Percentiles rank a stretch among this genome's conserved stretches.
Evolutionary conservation across 495 filamentous ascomycete genomes (phyloP).

Genomic region (Hypomontagnella submonticulosa): DNA sequence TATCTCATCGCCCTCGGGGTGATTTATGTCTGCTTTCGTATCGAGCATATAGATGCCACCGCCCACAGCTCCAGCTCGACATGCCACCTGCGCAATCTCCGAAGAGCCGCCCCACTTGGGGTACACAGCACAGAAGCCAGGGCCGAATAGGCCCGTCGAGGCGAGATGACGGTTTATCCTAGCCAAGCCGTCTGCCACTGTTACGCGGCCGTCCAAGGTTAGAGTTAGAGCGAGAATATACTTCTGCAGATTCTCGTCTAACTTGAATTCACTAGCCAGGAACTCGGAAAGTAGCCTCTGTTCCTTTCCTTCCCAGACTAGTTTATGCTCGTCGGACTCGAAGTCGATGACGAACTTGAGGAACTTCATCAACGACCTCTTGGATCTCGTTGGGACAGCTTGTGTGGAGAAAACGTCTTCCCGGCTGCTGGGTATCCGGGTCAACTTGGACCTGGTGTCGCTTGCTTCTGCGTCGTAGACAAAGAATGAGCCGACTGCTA

Average conservation of each 20-base stretch:
- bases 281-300: conserved; percentile 69
- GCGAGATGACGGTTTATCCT: conserved; percentile 83
- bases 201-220: conserved; percentile 68
- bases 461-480: conserved; percentile 62
- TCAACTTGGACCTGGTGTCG: conserved; percentile 52
- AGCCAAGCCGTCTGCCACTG: conserved; percentile 69
- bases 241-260: conserved; percentile 73
- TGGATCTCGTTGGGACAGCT: conserved; percentile 76
- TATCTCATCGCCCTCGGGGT: conserved; percentile 44
- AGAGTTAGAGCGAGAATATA: conserved; percentile 84
- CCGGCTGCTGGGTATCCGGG: conserved; percentile 80
- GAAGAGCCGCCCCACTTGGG: conserved; percentile 92
- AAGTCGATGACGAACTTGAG: conserved; percentile 79
- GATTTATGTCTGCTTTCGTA: conserved; percentile 49
- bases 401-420: conserved; percentile 87
- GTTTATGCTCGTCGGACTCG: conserved; percentile 62
- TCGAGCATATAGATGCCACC: conserved; percentile 90
- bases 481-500: conserved; percentile 95
- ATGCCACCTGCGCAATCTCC: conserved; percentile 93
- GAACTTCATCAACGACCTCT: conserved; percentile 87
- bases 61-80: conserved; percentile 90
- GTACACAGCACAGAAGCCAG: conserved; percentile 85
- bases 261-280: conserved; percentile 74
- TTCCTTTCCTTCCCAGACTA: conserved; percentile 60
- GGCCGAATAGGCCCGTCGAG: conserved; percentile 87